Conservation (phyloP, 2,329 filamentous ascomycete species). For the Hypoxylon sp. region DNA sequence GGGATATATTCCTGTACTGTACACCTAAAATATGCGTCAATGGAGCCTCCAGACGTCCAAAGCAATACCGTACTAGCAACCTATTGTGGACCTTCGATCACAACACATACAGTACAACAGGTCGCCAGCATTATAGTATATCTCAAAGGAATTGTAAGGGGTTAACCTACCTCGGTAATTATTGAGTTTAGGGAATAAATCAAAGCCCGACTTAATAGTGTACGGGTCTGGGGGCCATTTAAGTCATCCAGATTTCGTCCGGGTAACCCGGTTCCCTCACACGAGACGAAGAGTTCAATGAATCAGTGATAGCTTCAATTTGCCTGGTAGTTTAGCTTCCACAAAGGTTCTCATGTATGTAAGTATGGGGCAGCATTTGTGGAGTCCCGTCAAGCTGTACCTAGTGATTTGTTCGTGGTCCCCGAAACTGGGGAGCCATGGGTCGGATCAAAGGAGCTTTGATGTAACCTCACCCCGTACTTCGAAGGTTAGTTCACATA, state of each 20-base stretch:
- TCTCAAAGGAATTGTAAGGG: background rate
- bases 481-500: slow-evolving; percentile 11
- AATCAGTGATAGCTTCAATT: background rate
- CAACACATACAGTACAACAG: background rate
- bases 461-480: slow-evolving; percentile 7
- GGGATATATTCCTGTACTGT: background rate
- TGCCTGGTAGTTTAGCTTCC: background rate
- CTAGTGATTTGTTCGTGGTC: background rate
- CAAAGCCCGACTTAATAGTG: background rate
- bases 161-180: background rate
- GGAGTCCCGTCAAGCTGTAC: slow-evolving; percentile 6
- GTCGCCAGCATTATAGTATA: too few species aligned
- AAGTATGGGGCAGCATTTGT: slow-evolving; percentile 17
- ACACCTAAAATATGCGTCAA: background rate
- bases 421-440: background rate
- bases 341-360: slow-evolving; percentile 3
- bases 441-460: slow-evolving; percentile 2
- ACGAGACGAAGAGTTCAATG: background rate
- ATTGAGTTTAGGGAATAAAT: slow-evolving; percentile 6
- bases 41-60: background rate
- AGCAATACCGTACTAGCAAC: background rate
- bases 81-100: background rate
- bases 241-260: background rate
- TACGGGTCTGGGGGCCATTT: background rate
- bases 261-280: background rate